Evolutionary conservation across 176 grass and related monocot genomes (phyloP).

Genomic region (Triticum aestivum): IWGSC_CS_RefSeq_v2.1 NC_057804.1:385467639-385468138

Average conservation of each 20-base stretch:
- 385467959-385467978: conserved; percentile 3
- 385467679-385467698: conserved; percentile 86
- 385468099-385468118: background rate
- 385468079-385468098: background rate
- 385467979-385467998: conserved; percentile 57
- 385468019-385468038: conserved; percentile 91
- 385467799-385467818: conserved; percentile 3
- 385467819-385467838: background rate
- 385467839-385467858: conserved; percentile 23
- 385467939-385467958: conserved; percentile 19
- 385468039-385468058: conserved; percentile 88
- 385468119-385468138: background rate
- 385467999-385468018: conserved; percentile 96
- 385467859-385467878: conserved; percentile 45
- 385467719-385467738: conserved; percentile 18
- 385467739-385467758: conserved; percentile 94
- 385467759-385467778: conserved; percentile 42
- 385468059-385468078: conserved; percentile 12
- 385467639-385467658: conserved; percentile 55
- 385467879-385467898: conserved; percentile 41
- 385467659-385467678: conserved; percentile 47
- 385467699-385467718: conserved; percentile 41
- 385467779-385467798: conserved; percentile 16
- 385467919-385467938: conserved; percentile 23
- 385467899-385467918: conserved; percentile 62